Base-by-base conservation (phyloP, 331 rosid species). In the Quercus lobata region DNA sequence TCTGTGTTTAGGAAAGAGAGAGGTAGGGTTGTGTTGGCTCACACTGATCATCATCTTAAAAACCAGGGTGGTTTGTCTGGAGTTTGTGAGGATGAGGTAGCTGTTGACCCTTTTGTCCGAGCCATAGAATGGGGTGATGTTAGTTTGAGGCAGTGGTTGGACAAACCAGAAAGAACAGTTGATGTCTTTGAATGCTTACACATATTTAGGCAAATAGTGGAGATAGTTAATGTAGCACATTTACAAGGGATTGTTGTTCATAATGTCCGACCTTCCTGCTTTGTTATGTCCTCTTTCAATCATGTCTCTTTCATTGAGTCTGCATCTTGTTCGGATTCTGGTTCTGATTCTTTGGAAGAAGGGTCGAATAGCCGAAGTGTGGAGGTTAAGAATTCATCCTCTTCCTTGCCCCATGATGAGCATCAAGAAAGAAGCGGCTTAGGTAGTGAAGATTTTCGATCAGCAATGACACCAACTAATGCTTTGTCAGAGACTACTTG, bases 111-210 rank as follows among this genome's bases (percentile, higher is more conserved):
- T 75, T 87, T 84, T 55, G 73, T 82, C 61, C 79, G 84, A 78
- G 77, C 92, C 37, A 58, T 86, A 21, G 97, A 86, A 84, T 88
- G 92, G 92, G 96, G 90, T 71, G 97, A 93, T 79, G 78, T 91
- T 58, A 96, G 97, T 83, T 85, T 96, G 90, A 93, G 99, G 83
- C 96, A 96, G 25, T 96, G 99, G 99, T 83, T 96, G 83, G 99
- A 96, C 79, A 91, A 84, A 78, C 92, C 91, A 0, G 94, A 91
- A 7, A 83, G 99, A 37, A 37, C 90, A 0, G 92, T 93, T 53
- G 94, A 93, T 72, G 89, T 80, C 41, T 89, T 88, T 18, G 94
- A 96, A 69, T 91, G 98, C 76, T 81, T 91, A 85, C 99, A 96
- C 80, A 76, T 96, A 81, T 93, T 96, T 87, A 89, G 91, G 87